Evolutionary conservation across 192 early-diverging fungal species (phyloP), one percentile per base, ranked within the genome.

Genomic region (Coemansia interrupta): DNA sequence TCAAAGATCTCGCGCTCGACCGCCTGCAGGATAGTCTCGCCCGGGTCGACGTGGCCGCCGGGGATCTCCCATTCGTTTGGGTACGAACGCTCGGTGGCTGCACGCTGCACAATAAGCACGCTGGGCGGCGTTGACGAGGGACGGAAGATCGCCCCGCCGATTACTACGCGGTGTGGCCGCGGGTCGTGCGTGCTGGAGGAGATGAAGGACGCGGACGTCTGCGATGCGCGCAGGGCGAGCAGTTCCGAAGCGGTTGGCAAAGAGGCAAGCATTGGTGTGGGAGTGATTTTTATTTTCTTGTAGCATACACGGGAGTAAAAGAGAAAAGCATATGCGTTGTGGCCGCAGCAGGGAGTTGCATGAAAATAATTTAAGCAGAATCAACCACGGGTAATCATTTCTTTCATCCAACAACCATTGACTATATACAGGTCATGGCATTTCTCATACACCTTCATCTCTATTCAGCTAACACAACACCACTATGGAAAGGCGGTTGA

Each of bases 51-150:
- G 15, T 73, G 66, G 4, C 76, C 76, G 20, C 76, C 76, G 12
- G 76, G 70, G 11, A 70, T 68, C 55, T 73, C 76, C 76, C 76
- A 79, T 50, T 73, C 60, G 53, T 79, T 70, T 11, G 71, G 66
- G 32, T 63, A 79, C 19, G 63, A 59, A 40, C 66, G 70, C 45
- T 79, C 76, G 14, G 57, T 38, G 2, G 76, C 58, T 12, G 76
- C 58, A 14, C 76, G 62, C 52, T 79, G 76, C 11, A 79, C 66
- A 18, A 79, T 50, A 17, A 79, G 60, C 20, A 79, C 66, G 36
- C 56, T 60, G 15, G 62, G 51, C 4, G 42, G 20, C 0, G 17
- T 13, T 4, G 22, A 14, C 41, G 36, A 18, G 18, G 61, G 13
- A 9, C 53, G 45, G 26, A 58, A 53, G 20, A 79, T 63, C 18